These are phyloP conservation scores for Tolypocladium capitatum DNA, from an alignment of 2,329 filamentous ascomycete species.

Conservation along the genomic window DNA sequence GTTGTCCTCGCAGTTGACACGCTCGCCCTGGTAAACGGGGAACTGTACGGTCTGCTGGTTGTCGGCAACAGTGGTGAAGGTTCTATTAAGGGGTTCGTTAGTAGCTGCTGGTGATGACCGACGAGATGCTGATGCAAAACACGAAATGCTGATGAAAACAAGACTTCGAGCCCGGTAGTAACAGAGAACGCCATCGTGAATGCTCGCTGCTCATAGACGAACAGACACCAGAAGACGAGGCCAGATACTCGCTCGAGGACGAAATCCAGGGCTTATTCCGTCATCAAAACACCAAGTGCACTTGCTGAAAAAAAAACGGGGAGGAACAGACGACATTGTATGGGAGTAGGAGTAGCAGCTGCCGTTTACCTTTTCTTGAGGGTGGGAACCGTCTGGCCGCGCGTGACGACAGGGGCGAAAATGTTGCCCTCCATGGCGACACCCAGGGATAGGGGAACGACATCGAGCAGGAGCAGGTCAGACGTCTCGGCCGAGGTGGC, in stretches of 20 bases:
- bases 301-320: no score
- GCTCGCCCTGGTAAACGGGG: constrained; percentile 90
- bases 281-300: no score
- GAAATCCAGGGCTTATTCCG: no score
- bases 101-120: constrained; percentile 1
- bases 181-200: no score
- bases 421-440: constrained; percentile 99
- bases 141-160: no score
- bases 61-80: constrained; percentile 77
- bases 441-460: constrained; percentile 91
- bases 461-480: constrained; percentile 90
- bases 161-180: no score
- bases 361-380: constrained; percentile 57
- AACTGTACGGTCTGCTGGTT: constrained; percentile 61
- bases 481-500: constrained; percentile 88
- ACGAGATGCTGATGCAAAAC: not conserved
- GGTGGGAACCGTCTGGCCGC: constrained; percentile 62
- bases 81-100: constrained; percentile 19
- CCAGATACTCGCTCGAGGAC: no score
- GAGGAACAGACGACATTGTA: no score
- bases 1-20: constrained; percentile 97
- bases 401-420: constrained; percentile 83
- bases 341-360: no score
- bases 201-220: no score
- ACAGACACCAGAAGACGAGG: no score